Base-by-base conservation (phyloP, 192 early-diverging fungal genomes). In the Paraglomus occultum region DNA sequence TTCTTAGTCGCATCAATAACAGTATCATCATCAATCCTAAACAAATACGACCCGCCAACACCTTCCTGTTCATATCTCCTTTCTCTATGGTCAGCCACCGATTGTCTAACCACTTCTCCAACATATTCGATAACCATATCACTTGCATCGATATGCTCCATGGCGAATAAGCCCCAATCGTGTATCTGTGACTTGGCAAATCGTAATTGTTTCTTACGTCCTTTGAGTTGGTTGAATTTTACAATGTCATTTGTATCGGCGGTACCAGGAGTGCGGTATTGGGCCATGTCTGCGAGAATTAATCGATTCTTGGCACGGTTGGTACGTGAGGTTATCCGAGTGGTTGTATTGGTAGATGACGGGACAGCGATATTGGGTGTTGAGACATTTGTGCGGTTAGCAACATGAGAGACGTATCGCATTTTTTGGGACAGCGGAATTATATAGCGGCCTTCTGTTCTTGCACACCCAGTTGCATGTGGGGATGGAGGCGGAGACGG, bases 91-190 rank as follows among this genome's bases (percentile, higher is more conserved):
- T 99, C 98, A 4, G 95, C 96, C 67, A 98, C 91, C 73, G 93
- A 89, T 72, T 94, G 88, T 44, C 97, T 87, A 76, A 99, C 92
- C 49, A 92, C 84, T 81, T 99, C 97, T 48, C 97, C 97, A 67
- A 98, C 92, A 73, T 99, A 99, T 82, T 99, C 96, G 51, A 98
- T 98, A 46, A 99, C 95, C 84, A 99, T 92, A 65, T 99, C 97
- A 71, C 88, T 85, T 44, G 88, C 88, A 71, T 91, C 90, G 65
- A 99, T 97, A n/a, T 84, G 85, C 76, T 97, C 95, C 64, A 89
- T 82, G 6, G 98, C 94, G 89, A 96, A 99, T 69, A 98, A 78
- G 1, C 98, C 98, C 95, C 93, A 97, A 80, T 98, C 94, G 79
- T 99, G 98, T 74, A 99, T 99, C 15, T 87, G 83, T n/a, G 89